Percentiles rank a stretch among this genome's conserved stretches.
phyloP scores from a whole-genome alignment of 176 grass and related monocot species.

The Elymus sibiricus region DNA sequence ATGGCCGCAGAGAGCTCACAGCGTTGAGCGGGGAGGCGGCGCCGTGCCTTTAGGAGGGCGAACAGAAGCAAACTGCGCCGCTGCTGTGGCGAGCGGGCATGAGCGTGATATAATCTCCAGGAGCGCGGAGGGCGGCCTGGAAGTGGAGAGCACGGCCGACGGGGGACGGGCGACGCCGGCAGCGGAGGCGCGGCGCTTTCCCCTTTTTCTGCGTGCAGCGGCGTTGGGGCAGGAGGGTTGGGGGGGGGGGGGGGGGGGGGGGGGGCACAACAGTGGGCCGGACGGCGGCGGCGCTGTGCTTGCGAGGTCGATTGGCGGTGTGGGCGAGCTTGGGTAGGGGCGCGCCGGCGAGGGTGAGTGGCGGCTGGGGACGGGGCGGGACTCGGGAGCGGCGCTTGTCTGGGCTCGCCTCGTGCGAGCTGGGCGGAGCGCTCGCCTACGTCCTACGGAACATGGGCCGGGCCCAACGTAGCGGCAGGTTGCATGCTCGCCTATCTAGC shows the following conservation, averaged over 20 bases:
- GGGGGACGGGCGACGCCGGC: background rate
- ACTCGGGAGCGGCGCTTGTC: background rate
- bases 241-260: too few species aligned
- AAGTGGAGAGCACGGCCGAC: background rate
- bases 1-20: background rate
- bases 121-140: background rate
- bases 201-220: background rate
- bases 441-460: background rate
- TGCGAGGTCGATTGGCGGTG: too few species aligned
- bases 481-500: too few species aligned
- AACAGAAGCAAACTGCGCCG: background rate
- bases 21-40: background rate
- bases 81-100: too few species aligned
- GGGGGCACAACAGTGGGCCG: too few species aligned
- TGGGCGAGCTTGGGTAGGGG: background rate
- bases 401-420: too few species aligned
- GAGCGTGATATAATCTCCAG: too few species aligned
- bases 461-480: too few species aligned
- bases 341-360: background rate
- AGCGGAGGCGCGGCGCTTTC: background rate
- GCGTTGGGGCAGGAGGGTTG: background rate
- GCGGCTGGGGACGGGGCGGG: background rate
- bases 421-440: background rate
- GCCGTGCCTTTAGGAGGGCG: background rate
- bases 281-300: too few species aligned